Evolutionary conservation across 768 basidiomycete genomes (phyloP).

Genomic region (Asterophora parasitica): DNA sequence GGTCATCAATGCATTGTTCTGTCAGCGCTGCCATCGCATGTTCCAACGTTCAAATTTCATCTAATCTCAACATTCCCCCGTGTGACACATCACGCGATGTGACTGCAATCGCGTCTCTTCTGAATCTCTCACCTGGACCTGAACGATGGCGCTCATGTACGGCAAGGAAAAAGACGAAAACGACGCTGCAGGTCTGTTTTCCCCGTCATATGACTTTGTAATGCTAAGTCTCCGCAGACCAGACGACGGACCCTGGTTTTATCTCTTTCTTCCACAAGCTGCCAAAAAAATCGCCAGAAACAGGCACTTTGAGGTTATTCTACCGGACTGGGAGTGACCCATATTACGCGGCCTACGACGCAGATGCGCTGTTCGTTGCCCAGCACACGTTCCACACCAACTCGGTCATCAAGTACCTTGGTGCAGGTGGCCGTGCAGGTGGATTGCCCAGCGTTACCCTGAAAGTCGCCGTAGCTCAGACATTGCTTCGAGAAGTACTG

Average conservation of each 20-base stretch:
- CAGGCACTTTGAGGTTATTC: conserved; percentile 86
- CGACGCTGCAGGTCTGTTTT: conserved; percentile 14
- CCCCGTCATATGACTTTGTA: background rate
- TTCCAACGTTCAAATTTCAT: too few species aligned
- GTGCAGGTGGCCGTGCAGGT: conserved; percentile 50
- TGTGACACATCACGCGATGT: conserved; percentile 18
- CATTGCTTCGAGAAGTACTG: conserved; percentile 82
- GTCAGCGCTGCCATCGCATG: too few species aligned
- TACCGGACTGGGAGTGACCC: conserved; percentile 56
- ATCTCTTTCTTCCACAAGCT: conserved; percentile 63
- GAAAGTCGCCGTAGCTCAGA: conserved; percentile 70
- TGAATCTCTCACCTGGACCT: background rate
- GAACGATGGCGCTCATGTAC: conserved; percentile 55
- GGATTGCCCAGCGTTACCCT: conserved; percentile 77
- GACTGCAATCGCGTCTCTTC: conserved; percentile 12
- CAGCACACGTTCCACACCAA: conserved; percentile 81
- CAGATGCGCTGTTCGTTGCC: conserved; percentile 86
- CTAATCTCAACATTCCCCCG: too few species aligned
- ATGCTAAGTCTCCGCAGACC: conserved; percentile 33
- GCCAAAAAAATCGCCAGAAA: conserved; percentile 62
- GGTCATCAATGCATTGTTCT: too few species aligned
- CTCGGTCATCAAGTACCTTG: conserved; percentile 90
- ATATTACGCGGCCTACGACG: conserved; percentile 85
- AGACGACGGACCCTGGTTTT: conserved; percentile 74
- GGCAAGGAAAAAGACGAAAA: conserved; percentile 56